These are phyloP conservation scores for Bipolaris bicolor DNA, from an alignment of 2,329 filamentous ascomycete genomes.

Conservation along the genomic window DNA sequence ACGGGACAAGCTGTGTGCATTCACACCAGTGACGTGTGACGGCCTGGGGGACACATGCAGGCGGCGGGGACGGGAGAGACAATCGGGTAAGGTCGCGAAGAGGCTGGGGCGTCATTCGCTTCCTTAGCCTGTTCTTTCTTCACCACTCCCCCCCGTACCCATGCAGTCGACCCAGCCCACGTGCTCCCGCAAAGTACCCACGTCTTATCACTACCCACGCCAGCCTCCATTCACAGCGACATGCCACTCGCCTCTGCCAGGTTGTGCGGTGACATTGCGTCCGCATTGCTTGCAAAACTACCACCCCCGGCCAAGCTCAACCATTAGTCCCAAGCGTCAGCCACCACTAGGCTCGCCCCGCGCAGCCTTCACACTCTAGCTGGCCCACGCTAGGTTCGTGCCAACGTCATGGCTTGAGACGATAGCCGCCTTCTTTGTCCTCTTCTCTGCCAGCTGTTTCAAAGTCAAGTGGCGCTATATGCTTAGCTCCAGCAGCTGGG, in stretches of 20 bases:
- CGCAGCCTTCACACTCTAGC: not conserved
- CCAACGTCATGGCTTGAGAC: not conserved
- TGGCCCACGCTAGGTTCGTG: not conserved
- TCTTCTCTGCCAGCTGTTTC: not conserved
- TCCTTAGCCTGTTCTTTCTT: not conserved
- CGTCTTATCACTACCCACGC: not conserved
- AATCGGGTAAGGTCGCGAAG: not conserved
- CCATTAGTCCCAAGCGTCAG: not conserved
- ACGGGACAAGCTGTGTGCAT: not conserved
- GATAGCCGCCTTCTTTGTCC: not conserved
- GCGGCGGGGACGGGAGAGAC: not conserved
- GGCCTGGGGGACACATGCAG: not conserved
- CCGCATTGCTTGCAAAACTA: no score
- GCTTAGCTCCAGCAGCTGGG: not conserved
- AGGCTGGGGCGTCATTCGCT: slow-evolving; percentile 6
- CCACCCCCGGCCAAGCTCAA: not conserved
- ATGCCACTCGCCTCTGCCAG: not conserved
- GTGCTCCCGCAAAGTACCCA: not conserved
- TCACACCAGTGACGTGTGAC: slow-evolving; percentile 6
- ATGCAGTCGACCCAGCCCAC: not conserved
- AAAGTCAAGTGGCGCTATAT: not conserved
- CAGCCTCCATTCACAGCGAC: not conserved
- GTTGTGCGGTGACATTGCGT: no score
- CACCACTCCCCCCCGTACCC: not conserved
- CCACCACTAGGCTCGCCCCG: not conserved